Conservation (phyloP, 78 protist species). For the slime mould (Dictyostelium discoideum) region dicty_2.7 NC_007090.3:3390001-3390500, state of each 20-base stretch:
- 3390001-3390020: neutral
- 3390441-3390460: too few species aligned
- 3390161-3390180: neutral
- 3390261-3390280: neutral
- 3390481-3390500: neutral
- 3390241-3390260: neutral
- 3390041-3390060: neutral
- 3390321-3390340: neutral
- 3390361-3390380: too few species aligned
- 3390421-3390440: too few species aligned
- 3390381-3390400: too few species aligned
- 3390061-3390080: neutral
- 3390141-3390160: too few species aligned
- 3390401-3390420: too few species aligned
- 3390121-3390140: too few species aligned
- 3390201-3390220: neutral
- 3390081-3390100: neutral
- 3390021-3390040: neutral
- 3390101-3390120: neutral
- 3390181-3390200: neutral
- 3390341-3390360: neutral
- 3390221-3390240: neutral
- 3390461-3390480: neutral
- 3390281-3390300: too few species aligned
- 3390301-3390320: neutral